Percentiles rank a stretch among this genome's conserved stretches.
phyloP scores from a whole-genome alignment of 257 asterid species.

The Jacaranda mimosifolia region DNA sequence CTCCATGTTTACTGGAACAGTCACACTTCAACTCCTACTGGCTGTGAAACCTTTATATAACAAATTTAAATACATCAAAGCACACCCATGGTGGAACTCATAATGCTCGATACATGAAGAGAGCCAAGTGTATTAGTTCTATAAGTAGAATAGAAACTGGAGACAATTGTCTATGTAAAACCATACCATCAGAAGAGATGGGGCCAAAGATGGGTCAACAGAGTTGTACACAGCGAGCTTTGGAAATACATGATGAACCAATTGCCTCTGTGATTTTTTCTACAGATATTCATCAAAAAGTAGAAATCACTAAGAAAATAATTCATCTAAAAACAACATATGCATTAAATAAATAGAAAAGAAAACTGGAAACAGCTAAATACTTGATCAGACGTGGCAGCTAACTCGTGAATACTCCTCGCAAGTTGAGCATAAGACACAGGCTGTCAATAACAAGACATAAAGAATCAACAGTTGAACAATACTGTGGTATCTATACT shows the following conservation, averaged over 20 bases:
- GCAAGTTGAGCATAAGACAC: conserved; percentile 99
- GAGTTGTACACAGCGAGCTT: conserved; percentile 99
- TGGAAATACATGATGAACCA: conserved; percentile 95
- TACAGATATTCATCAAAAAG: conserved; percentile 48
- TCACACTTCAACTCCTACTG: neutral
- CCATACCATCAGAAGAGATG: conserved; percentile 95
- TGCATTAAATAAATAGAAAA: conserved; percentile 9
- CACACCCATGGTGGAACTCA: neutral
- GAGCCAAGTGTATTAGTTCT: conserved; percentile 1
- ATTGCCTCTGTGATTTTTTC: conserved; percentile 97
- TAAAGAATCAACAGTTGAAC: conserved; percentile 36
- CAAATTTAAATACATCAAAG: conserved; percentile 24
- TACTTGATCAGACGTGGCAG: conserved; percentile 98
- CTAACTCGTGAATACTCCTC: conserved; percentile 97
- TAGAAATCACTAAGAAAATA: conserved; percentile 30
- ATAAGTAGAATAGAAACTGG: conserved; percentile 29
- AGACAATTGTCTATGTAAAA: conserved; percentile 26
- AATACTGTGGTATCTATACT: conserved; percentile 14
- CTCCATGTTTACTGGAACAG: conserved; percentile 14
- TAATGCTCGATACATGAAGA: conserved; percentile 12
- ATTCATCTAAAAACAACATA: conserved; percentile 25
- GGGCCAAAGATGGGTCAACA: conserved; percentile 98
- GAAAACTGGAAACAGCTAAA: conserved; percentile 28
- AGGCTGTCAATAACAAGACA: conserved; percentile 60
- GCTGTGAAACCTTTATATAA: conserved; percentile 6